Evolutionary conservation across 148 eudicot species (phyloP), one percentile per base, ranked within the genome.

Genomic region (Silene latifolia): DNA sequence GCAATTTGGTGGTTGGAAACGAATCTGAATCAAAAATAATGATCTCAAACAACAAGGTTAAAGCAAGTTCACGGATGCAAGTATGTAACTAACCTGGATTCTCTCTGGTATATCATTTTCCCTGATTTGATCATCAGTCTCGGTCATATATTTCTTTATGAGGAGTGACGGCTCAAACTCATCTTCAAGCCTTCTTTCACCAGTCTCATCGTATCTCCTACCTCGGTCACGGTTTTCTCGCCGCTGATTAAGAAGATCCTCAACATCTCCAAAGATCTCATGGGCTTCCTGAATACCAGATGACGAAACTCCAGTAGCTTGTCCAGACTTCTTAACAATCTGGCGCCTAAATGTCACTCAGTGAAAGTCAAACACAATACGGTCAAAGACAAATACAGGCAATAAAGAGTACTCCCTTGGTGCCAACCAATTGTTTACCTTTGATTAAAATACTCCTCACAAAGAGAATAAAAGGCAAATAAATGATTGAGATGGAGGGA

Each of bases 201-300:
- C 83, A 75, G 79, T 44, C 10, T 85, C 89, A 72, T 86, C 88
- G 79, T 81, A 72, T 67, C 82, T 83, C 77, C 84, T 72, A 58
- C 77, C 76, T 82, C 78, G 85, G n/a, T 88, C 92, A 63, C 85
- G 79, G 61, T 8, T 60, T 80, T 67, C 27, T 8, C 97, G 88
- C n/a, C 97, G 87, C 35, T 77, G 80, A 79, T 81, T 84, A 71
- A 96, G 57, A 32, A 90, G 87, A 69, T 92, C 98, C 9, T 92
- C 95, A 54, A 91, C 97, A 77, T 96, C 93, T 56, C 99, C 99
- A 83, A 96, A 96, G 65, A 92, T 88, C 51, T 85, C 97, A 44
- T 88, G 92, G 59, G 98, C 99, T 77, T 89, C 98, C 77, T 88
- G 90, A 29, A 92, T 54, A n/a, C 91, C 87, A 8, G 89, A 84